Base-by-base conservation (phyloP, 1,284 basidiomycete genomes). In the Earliella scabrosa region DNA sequence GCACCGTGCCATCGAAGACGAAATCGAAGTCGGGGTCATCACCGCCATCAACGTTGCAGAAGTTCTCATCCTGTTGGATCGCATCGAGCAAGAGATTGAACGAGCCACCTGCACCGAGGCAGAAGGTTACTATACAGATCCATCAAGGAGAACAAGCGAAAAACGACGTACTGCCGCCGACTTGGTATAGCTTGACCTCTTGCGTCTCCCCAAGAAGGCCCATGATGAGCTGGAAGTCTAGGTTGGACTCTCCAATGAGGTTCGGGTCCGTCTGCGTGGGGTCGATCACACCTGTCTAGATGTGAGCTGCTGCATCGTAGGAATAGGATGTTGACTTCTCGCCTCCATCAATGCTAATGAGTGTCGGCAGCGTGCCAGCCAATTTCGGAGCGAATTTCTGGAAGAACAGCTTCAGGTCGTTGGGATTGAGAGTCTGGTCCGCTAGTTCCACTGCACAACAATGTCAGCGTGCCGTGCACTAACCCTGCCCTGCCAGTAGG, bases 1-100 rank as follows among this genome's bases (percentile, higher is more conserved):
- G 69, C 76, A 65, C 71, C 71, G 39, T 71, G 31, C 71, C 70
- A 61, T 60, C 40, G 34, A 65, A 57, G 20, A 49, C 59, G 18
- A 60, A 68, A 50, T 71, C 65, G 14, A 66, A 52, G 18, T 50
- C 66, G 11, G 78, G 77, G 64, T 86, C 81, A 36, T 88, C 85
- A 2, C 85, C 85, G 11, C 85, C 84, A 50, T 84, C 77, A 52
- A 82, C 86, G 0, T 76, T 78, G 63, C 87, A 88, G 71, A 79
- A 89, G 1, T 74, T 69, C 2, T 66, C 73, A 56, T 32, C n/a
- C 18, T 21, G 43, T n/a, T 18, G 43, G n/a, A 80, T 63, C 6
- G 75, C 75, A 61, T 82, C 79, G 13, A 82, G 71, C 56, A 74
- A 72, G 62, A 76, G 77, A 64, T 78, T 71, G 61, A 80, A 77